Base-by-base conservation (phyloP, 169 alveolate genomes). In the Fabrea salina region DNA sequence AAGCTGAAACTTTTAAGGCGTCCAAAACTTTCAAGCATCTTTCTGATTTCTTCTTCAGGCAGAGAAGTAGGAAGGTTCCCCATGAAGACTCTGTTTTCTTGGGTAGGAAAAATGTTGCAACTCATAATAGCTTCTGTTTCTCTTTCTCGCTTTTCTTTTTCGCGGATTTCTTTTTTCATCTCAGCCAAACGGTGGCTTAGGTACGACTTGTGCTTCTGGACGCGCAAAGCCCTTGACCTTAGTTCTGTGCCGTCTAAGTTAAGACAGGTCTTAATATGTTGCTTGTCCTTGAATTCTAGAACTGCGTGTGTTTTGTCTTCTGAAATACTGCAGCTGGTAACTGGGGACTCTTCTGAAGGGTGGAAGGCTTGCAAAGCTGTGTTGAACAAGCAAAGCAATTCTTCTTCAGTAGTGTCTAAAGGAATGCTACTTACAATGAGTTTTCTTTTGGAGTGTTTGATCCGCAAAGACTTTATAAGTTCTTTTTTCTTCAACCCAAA, bases 21-120 rank as follows among this genome's bases (percentile, higher is more conserved):
- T 2, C 97, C 97, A 85, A 87, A 93, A 30, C 94, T 79, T 71
- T 91, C 93, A 39, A 88, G 87, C 19, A 93, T 74, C 74, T 80
- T 87, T 75, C 82, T 89, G 8, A 91, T 93, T 41, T 91, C 94
- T 54, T 85, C 89, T 68, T 87, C 93, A 57, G 79, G 83, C 76
- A 91, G 82, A 59, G 83, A 76, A 40, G 86, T 74, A 7, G 97
- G 97, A 8, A 93, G 72, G 37, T 91, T 91, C 3, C 96, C 95
- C 93, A 93, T 89, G 56, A 87, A 89, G 27, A 93, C 68, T 80
- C 90, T 87, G 81, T 87, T 87, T 66, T 84, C 88, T 37, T 83
- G 78, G 41, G 19, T 68, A 3, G 78, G 78, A 64, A 68, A 68
- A 68, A 68, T 68, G 11, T n/a, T 68, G 35, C 78, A 19, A 47